Evolutionary conservation across 2,329 filamentous ascomycete species (phyloP).

Genomic region (Colletotrichum cereale): DNA sequence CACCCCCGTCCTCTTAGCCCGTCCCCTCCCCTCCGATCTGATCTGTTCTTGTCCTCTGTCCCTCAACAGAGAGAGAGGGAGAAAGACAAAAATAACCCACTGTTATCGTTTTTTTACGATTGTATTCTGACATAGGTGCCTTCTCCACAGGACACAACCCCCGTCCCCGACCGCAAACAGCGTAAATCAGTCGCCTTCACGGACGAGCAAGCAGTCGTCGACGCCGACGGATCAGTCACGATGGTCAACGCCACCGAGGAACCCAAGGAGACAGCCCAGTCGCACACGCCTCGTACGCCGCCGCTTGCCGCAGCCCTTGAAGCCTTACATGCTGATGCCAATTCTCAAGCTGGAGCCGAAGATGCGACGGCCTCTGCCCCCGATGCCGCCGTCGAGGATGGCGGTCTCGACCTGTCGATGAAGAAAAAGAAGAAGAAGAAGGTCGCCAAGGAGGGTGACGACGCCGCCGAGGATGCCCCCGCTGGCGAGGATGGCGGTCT

Average conservation of each 20-base stretch:
- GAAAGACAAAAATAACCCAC: neutral
- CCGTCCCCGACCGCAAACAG: slow-evolving; percentile 71
- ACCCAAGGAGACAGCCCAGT: slow-evolving; percentile 84
- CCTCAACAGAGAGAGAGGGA: neutral
- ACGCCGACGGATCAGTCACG: slow-evolving; percentile 88
- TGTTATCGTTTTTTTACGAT: slow-evolving; percentile 10
- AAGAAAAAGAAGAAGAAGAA: slow-evolving; percentile 87
- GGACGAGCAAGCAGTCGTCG: slow-evolving; percentile 87
- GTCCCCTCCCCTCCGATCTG: neutral
- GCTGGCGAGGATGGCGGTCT: slow-evolving; percentile 64
- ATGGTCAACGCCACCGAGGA: slow-evolving; percentile 80
- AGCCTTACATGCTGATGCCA: slow-evolving; percentile 64
- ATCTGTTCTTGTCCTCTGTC: neutral
- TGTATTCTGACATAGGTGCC: slow-evolving; percentile 29
- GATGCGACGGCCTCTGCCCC: slow-evolving; percentile 50
- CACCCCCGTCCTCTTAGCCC: slow-evolving; percentile 5
- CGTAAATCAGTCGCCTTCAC: slow-evolving; percentile 96
- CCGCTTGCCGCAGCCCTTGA: slow-evolving; percentile 67
- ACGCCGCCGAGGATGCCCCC: slow-evolving; percentile 61
- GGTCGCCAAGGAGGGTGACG: slow-evolving; percentile 64
- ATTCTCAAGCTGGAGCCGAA: slow-evolving; percentile 56
- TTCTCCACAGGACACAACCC: slow-evolving; percentile 36
- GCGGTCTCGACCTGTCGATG: slow-evolving; percentile 64
- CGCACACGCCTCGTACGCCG: slow-evolving; percentile 79
- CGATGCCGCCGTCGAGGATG: slow-evolving; percentile 71